Evolutionary conservation across 257 asterid species (phyloP), one percentile per base, ranked within the genome.

Genomic region (Fraxinus quadrangulata): DNA sequence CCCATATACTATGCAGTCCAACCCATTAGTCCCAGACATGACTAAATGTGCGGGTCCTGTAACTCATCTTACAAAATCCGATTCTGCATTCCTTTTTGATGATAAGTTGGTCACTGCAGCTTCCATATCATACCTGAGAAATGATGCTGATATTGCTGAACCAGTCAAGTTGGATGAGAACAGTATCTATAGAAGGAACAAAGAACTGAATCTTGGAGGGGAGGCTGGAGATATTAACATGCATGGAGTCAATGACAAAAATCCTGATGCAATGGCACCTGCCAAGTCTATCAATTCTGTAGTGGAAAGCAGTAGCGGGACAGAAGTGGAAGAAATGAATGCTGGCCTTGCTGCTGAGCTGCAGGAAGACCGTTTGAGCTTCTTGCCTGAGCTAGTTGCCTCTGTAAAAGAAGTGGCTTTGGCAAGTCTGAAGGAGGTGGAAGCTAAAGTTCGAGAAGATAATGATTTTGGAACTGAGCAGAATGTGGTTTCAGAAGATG

Each of bases 321-420:
- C 49, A 1, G 49, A 42, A 42, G 49, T 12, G 16, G 16, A 42
- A 42, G 49, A 42, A 42, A 42, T 11, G 4, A 11, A 42, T 42
- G 49, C 49, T 40, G 16, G 49, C 49, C 49, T 11, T 40, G 49
- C 16, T 40, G 16, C 49, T 40, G 83, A 76, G 79, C 78, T 47
- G 37, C 73, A 70, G 13, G 90, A 87, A 77, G 92, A 81, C 75
- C 82, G 75, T 67, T 71, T 90, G 85, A 88, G 83, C 65, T 90
- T 84, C 83, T 84, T 91, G 83, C 94, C 97, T 11, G 94, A 88
- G 85, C 79, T 90, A 81, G 85, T 90, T 78, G 94, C 91, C 30
- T 87, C 97, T 13, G 87, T 75, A 40, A 88, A 92, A 78, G 87
- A 84, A 86, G 96, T 89, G 1, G 88, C 91, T 59, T 78, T 89